Evolutionary conservation across 108 stramenopile species (phyloP).

Genomic region (Nitzschia inconspicua): DNA sequence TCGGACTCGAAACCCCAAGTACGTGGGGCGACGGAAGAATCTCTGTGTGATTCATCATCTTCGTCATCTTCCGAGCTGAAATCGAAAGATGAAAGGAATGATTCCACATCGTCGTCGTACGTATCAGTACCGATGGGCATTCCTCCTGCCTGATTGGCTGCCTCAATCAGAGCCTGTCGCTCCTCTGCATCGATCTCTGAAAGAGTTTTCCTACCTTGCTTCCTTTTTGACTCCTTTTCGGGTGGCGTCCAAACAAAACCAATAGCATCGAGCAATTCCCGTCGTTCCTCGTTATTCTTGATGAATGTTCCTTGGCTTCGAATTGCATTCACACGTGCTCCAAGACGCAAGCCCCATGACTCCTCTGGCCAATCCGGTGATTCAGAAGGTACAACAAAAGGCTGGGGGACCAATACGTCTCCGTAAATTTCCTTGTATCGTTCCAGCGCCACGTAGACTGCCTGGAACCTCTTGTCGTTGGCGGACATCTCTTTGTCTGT

Average conservation of each 20-base stretch:
- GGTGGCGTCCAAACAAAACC: slow-evolving; percentile 85
- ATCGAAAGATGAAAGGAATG: slow-evolving; percentile 29
- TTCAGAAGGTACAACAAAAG: slow-evolving; percentile 76
- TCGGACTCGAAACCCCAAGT: slow-evolving; percentile 66
- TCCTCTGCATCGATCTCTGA: slow-evolving; percentile 45
- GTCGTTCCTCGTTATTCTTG: slow-evolving; percentile 62
- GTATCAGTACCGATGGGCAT: slow-evolving; percentile 19
- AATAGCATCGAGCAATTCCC: slow-evolving; percentile 60
- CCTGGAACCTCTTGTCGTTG: slow-evolving; percentile 70
- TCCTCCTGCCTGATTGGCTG: slow-evolving; percentile 8
- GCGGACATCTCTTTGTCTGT: slow-evolving; percentile 33
- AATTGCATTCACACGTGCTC: slow-evolving; percentile 88
- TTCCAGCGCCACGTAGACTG: slow-evolving; percentile 74
- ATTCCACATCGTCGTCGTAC: slow-evolving; percentile 26
- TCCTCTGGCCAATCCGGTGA: slow-evolving; percentile 70
- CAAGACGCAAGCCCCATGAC: slow-evolving; percentile 75
- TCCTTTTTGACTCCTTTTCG: slow-evolving; percentile 44
- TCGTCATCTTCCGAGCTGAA: slow-evolving; percentile 25
- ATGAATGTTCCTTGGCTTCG: slow-evolving; percentile 87
- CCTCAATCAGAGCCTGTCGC: slow-evolving; percentile 6
- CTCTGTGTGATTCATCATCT: slow-evolving; percentile 30
- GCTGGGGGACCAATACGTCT: slow-evolving; percentile 84
- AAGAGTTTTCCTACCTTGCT: slow-evolving; percentile 58
- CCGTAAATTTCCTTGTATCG: slow-evolving; percentile 82
- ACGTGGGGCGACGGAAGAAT: slow-evolving; percentile 36